Base-by-base conservation (phyloP, 1,284 basidiomycete genomes). In the Leccinum discolor region DNA sequence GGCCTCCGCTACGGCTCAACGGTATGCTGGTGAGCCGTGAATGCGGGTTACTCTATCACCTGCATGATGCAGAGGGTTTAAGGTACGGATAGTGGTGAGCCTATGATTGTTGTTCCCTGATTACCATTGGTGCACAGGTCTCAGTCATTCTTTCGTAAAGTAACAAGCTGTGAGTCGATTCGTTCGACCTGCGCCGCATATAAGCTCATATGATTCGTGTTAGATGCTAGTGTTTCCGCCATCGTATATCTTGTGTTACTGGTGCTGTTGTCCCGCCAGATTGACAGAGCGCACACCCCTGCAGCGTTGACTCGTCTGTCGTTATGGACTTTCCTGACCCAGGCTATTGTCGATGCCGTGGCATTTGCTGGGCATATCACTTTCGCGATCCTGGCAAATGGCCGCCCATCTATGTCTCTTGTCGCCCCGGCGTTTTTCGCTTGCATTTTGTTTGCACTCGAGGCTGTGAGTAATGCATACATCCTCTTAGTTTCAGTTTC, bases 341-440 rank as follows among this genome's bases (percentile, higher is more conserved):
- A 95, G 76, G 85, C 89, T 8, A 84, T 90, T 2, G 84, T 92
- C 12, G 94, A 96, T 73, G 86, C 90, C 0, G 88, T 94, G 60
- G 88, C 92, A 1, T 95, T 95, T 73, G 90, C 91, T 26, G 90
- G 90, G 69, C 93, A 96, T 72, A 87, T 95, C 60, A 94, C 93
- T 0, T 89, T 96, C 65, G 92, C 91, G 3, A 89, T 95, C 61
- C 80, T 95, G 42, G 88, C 91, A 2, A 90, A 94, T 67, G 93
- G 93, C 59, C 82, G 88, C 59, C 86, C 93, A 2, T 91, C 91
- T 1, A 76, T 96, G 29, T 88, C 93, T 0, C 82, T 95, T 35
- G 83, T 95, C 47, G 91, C 91, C 0, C 93, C 94, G 1, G 92
- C 92, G 0, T 95, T 95, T 72, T 73, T 95, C 16, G 88, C 90